phyloP scores from a whole-genome alignment of 805 yeast genomes.

The Kodamaea nitidulidarum region DNA sequence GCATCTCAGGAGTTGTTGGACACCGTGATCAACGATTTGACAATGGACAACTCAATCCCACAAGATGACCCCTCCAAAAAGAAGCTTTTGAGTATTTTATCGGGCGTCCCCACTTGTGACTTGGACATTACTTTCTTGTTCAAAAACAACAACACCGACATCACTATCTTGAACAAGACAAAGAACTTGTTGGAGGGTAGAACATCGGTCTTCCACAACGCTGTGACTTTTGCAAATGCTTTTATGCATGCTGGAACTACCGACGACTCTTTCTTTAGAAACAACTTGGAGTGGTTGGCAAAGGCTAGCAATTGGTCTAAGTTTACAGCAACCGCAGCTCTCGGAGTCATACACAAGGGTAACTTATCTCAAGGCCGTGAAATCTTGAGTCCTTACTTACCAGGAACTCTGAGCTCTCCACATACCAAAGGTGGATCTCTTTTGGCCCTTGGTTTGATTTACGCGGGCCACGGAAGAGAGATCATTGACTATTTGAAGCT shows the following conservation, averaged over 20 bases:
- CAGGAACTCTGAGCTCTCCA: slow-evolving; percentile 73
- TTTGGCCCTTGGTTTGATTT: slow-evolving; percentile 87
- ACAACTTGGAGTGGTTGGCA: slow-evolving; percentile 91
- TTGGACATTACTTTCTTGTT: slow-evolving; percentile 82
- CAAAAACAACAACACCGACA: slow-evolving; percentile 84
- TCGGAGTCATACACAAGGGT: slow-evolving; percentile 96
- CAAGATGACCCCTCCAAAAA: slow-evolving; percentile 21
- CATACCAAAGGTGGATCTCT: slow-evolving; percentile 95
- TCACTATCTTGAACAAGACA: slow-evolving; percentile 73
- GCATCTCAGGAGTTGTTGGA: slow-evolving; percentile 87
- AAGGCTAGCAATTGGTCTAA: slow-evolving; percentile 99
- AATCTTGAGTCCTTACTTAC: slow-evolving; percentile 85
- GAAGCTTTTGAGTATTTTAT: slow-evolving; percentile 64
- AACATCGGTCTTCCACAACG: slow-evolving; percentile 91
- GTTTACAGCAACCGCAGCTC: slow-evolving; percentile 94
- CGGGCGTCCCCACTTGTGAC: slow-evolving; percentile 94
- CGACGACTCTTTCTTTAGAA: slow-evolving; percentile 80
- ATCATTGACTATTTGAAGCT: slow-evolving; percentile 72
- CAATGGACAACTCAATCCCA: slow-evolving; percentile 24
- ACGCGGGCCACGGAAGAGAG: slow-evolving; percentile 94
- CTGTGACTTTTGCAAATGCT: slow-evolving; percentile 91
- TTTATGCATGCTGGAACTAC: slow-evolving; percentile 96
- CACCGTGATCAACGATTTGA: slow-evolving; percentile 42
- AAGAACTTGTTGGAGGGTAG: slow-evolving; percentile 83
- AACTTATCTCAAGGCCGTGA: slow-evolving; percentile 86